A percentile compares a stretch with the other conserved stretches of the same genome.
Conservation (phyloP, 208 protist genomes). For the Zelonia costaricensis region DNA sequence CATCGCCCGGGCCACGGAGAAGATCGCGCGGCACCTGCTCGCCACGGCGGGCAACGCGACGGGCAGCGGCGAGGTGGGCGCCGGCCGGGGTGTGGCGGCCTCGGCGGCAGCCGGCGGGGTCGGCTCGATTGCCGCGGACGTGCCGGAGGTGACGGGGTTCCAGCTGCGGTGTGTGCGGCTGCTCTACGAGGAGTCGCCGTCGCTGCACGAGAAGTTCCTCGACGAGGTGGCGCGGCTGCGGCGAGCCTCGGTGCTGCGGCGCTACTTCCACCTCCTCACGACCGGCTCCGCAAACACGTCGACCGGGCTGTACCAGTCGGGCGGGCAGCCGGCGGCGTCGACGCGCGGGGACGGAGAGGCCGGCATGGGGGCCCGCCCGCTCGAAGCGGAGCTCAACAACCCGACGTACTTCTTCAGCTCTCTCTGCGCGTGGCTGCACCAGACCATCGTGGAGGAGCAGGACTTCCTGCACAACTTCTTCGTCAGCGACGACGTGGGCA, state of each 20-base stretch:
- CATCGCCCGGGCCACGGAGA: constrained; percentile 60
- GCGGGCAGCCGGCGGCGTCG: constrained; percentile 12
- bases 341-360: not conserved
- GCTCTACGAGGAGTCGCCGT: constrained; percentile 59
- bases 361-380: constrained; percentile 44
- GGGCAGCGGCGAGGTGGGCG: not conserved
- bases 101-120: constrained; percentile 7
- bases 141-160: constrained; percentile 69
- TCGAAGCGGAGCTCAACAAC: constrained; percentile 83
- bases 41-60: constrained; percentile 18
- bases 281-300: constrained; percentile 66
- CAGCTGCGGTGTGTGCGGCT: constrained; percentile 67
- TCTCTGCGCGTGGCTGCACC: constrained; percentile 86
- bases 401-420: constrained; percentile 83
- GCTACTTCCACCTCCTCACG: constrained; percentile 86
- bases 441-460: constrained; percentile 79
- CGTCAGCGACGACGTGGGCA: constrained; percentile 14
- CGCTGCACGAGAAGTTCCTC: constrained; percentile 66
- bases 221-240: constrained; percentile 73
- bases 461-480: constrained; percentile 72
- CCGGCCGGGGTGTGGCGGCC: constrained; percentile 12
- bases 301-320: constrained; percentile 43
- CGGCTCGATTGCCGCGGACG: constrained; percentile 41
- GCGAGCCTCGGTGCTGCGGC: constrained; percentile 69
- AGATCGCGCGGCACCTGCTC: constrained; percentile 66